These are phyloP conservation scores for Amorphotheca resinae DNA, from an alignment of 495 filamentous ascomycete genomes.

Conservation along the genomic window DNA sequence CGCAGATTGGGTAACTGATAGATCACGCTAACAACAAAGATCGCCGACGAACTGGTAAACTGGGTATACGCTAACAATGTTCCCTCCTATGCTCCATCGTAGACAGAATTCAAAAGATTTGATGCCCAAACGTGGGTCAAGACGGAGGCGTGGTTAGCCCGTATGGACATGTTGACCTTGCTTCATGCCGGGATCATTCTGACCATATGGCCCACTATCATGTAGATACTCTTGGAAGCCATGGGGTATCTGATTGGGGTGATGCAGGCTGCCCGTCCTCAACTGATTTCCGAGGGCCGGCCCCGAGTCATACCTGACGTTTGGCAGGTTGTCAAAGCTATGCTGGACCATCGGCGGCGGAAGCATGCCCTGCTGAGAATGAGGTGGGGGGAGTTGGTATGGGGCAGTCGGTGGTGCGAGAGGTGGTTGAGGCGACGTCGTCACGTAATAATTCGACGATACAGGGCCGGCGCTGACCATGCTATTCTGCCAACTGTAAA, in stretches of 20 bases:
- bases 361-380: conserved; percentile 8
- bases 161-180: conserved; percentile 1
- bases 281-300: conserved; percentile 6
- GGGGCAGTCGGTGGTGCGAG: background rate
- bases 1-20: background rate
- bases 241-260: conserved; percentile 11
- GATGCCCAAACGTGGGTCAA: background rate
- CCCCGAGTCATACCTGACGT: background rate
- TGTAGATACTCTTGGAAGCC: conserved; percentile 11
- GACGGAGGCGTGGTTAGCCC: background rate
- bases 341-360: conserved; percentile 1
- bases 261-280: conserved; percentile 10
- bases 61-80: conserved; percentile 3
- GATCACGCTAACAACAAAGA: background rate
- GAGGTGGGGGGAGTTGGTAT: conserved; percentile 10
- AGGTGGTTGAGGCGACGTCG: conserved; percentile 6
- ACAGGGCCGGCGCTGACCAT: conserved; percentile 3
- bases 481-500: conserved; percentile 3
- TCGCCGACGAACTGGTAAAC: background rate
- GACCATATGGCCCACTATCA: conserved; percentile 1
- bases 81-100: background rate
- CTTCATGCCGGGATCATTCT: conserved; percentile 9
- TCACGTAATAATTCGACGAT: conserved; percentile 3
- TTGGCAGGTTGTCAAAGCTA: conserved; percentile 1
- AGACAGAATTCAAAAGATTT: background rate